Evolutionary conservation across 768 basidiomycete genomes (phyloP), one percentile per base, ranked within the genome.

Genomic region (Psilocybe subaeruginosa): DNA sequence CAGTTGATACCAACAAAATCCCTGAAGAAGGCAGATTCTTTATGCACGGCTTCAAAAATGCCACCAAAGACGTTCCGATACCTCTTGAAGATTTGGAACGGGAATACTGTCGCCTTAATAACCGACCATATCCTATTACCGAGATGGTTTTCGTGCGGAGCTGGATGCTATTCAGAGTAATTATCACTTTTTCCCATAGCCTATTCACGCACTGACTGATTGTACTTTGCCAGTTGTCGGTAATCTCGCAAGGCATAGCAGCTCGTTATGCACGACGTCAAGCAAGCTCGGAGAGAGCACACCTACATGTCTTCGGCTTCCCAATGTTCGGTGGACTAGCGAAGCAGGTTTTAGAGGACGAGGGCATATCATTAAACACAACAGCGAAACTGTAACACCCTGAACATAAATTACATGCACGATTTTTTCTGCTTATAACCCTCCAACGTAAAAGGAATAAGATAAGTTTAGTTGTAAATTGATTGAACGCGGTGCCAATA

Each of bases 171-270:
- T 91, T 93, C 76, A 80, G 91, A 60, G 93, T 92, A 68, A 63
- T 23, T 48, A 9, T 75, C 6, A 43, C 54, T 35, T 39, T 39
- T 33, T 11, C 35, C 29, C 33, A 46, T n/a, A 46, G 54, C 59
- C 4, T 35, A 17, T 48, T 12, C 29, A 5, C 17, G 31, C 54
- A 57, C 39, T 53, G 23, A 48, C 53, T 61, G 3, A 49, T 29
- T 16, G 52, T 16, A 37, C 5, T 48, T 41, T 30, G 56, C 19
- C 39, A 73, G 91, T 74, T 91, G 27, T 82, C 92, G 0, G 82
- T 97, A 60, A 96, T 97, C 65, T 78, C 86, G 1, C 95, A 97
- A 75, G 95, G 95, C 3, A 95, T 97, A 64, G 92, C 95, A 1
- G 95, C 95, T 31, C 85, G 95, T 47, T 86, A 85, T 55, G 93